Percentiles rank a stretch among this genome's conserved stretches.
Evolutionary conservation across 2,329 filamentous ascomycete genomes (phyloP).

Genomic region (Falciphora oryzae): DNA sequence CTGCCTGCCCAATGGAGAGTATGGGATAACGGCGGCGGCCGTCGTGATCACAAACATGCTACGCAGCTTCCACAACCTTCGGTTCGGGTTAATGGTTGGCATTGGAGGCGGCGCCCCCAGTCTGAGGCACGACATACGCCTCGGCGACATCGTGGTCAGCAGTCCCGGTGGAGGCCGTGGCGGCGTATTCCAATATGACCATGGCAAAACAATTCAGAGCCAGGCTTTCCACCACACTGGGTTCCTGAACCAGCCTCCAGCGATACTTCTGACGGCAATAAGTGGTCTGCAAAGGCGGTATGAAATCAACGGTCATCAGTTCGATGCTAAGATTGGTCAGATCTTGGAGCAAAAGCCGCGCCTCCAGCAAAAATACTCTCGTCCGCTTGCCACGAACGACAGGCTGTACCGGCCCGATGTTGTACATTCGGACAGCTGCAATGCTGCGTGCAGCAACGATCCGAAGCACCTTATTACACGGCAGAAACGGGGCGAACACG

Average conservation of each 20-base stretch:
- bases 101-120: constrained; percentile 31
- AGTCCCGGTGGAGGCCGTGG: constrained; percentile 13
- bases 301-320: constrained; percentile 15
- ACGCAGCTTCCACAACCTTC: constrained; percentile 24
- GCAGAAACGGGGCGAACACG: constrained; percentile 11
- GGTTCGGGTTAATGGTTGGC: constrained; percentile 27
- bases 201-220: constrained; percentile 19
- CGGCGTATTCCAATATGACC: constrained; percentile 24
- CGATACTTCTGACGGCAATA: constrained; percentile 2
- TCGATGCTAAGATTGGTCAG: constrained; percentile 14
- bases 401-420: not conserved
- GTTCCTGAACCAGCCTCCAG: constrained; percentile 9
- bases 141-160: constrained; percentile 28
- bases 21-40: constrained; percentile 20
- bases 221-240: constrained; percentile 13
- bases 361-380: not conserved
- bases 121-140: constrained; percentile 27
- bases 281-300: not conserved
- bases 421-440: not conserved
- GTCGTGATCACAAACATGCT: constrained; percentile 24
- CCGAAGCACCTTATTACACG: constrained; percentile 4
- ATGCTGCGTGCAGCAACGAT: not conserved
- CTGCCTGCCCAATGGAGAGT: constrained; percentile 20
- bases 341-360: not conserved
- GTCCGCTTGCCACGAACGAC: not conserved